These are phyloP conservation scores for Drosera capensis DNA, from an alignment of 148 eudicot genomes.

Conservation along the genomic window DNA sequence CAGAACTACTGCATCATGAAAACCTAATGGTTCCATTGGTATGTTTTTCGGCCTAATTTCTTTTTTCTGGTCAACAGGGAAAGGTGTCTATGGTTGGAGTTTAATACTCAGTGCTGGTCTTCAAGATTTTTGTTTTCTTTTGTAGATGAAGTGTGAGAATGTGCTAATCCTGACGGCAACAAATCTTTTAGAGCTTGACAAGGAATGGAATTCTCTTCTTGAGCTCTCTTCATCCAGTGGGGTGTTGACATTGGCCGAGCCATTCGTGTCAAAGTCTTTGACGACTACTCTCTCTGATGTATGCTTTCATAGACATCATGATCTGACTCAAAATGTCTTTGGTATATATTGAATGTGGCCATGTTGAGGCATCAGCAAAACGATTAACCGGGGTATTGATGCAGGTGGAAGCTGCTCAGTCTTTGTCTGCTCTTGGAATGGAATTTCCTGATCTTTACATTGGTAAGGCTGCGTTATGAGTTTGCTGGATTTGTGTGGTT, in stretches of 20 bases:
- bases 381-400: too few relatives aligned
- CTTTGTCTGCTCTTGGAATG: constrained; percentile 46
- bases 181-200: constrained; percentile 56
- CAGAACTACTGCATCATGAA: constrained; percentile 73
- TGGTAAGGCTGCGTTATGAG: constrained; percentile 38
- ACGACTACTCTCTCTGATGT: constrained; percentile 59
- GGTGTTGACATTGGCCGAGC: constrained; percentile 25
- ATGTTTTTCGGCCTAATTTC: constrained; percentile 16
- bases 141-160: constrained; percentile 78
- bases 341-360: too few relatives aligned
- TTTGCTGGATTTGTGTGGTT: neutral
- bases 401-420: constrained; percentile 75
- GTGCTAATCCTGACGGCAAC: constrained; percentile 64
- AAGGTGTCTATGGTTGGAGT: too few relatives aligned
- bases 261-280: constrained; percentile 52
- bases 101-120: too few relatives aligned
- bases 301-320: constrained; percentile 13
- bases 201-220: constrained; percentile 71
- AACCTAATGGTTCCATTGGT: constrained; percentile 71
- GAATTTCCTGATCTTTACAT: constrained; percentile 70
- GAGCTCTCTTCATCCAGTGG: constrained; percentile 38
- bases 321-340: too few relatives aligned
- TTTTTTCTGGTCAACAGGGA: too few relatives aligned
- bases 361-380: too few relatives aligned
- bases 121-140: too few relatives aligned